Evolutionary conservation across 1,139 yeast genomes (phyloP), one percentile per base, ranked within the genome.

Genomic region (Trichomonascaceae sp.): DNA sequence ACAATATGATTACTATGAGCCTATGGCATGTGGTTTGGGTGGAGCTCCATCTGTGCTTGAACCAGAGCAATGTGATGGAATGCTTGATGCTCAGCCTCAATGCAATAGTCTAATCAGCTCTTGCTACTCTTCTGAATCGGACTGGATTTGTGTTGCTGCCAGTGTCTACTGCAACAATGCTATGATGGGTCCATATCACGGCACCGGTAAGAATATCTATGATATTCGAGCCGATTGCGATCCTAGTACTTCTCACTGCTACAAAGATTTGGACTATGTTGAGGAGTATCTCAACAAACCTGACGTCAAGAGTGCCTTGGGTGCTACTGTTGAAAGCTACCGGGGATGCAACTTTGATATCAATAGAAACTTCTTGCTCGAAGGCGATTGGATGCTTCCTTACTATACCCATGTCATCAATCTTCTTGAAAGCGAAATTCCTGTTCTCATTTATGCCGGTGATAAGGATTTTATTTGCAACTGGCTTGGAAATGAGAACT

Each of bases 401-500:
- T 84, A 81, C 78, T 87, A 83, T 59, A 79, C 77, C 45, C 78
- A 74, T 56, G 81, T 86, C 20, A 83, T 82, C 1, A 79, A 78
- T 55, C 69, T 85, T 50, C 72, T 86, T 57, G 83, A 85, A 93
- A 96, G 66, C 38, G 59, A 57, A 8, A 45, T 65, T 49, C 95
- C 96, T 12, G 88, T 87, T 12, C 77, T 88, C 66, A 78, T 87
- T 57, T 88, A 87, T 65, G 95, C 95, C 13, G 96, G 96, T 63
- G 95, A 88, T 70, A 87, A 87, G 71, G 96, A 88, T 70, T 87
- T 80, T 70, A 87, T 88, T 61, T 88, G 96, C 74, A 88, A 88
- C 74, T 88, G 96, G 93, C 77, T 88, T 60, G 96, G 96, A 55
- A 87, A 87, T 71, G 79, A 79, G 64, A 93, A 85, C 2, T 87